These are phyloP conservation scores for Nakaseomyces kungkrabaensis DNA, from an alignment of 1,139 yeast species.

Conservation along the genomic window DNA sequence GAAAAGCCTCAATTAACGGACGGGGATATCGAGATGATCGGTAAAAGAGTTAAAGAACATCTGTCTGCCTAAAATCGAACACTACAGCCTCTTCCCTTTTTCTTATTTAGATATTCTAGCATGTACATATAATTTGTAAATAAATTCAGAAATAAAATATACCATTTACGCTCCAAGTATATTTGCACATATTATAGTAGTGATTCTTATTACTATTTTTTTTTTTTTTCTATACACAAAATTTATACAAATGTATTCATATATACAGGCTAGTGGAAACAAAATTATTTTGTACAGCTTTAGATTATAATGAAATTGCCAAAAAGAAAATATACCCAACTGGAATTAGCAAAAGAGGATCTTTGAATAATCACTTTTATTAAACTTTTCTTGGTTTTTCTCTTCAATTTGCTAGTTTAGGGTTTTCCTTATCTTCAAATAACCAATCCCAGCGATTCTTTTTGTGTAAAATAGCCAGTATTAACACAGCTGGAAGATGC, in stretches of 20 bases:
- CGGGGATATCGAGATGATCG: constrained; percentile 62
- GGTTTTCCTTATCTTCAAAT: constrained; percentile 24
- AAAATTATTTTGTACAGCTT: no score
- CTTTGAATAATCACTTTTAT: no score
- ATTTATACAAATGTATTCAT: neutral
- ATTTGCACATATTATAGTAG: no score
- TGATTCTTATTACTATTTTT: no score
- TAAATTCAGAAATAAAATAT: neutral
- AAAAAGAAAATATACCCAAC: neutral
- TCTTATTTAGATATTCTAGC: neutral
- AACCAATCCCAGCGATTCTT: constrained; percentile 91
- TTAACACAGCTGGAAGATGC: constrained; percentile 83
- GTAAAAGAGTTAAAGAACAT: constrained; percentile 40
- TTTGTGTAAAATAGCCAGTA: constrained; percentile 89
- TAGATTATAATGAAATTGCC: neutral
- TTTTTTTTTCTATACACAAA: neutral
- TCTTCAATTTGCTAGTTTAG: constrained; percentile 3
- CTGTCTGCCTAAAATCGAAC: constrained; percentile 1
- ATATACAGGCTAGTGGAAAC: neutral
- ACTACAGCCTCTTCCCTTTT: no score
- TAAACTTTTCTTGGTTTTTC: neutral
- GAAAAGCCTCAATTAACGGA: constrained; percentile 45
- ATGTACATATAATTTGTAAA: neutral
- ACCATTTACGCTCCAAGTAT: no score
- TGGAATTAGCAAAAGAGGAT: no score